A percentile compares a stretch with the other conserved stretches of the same genome.
phyloP scores from a whole-genome alignment of 345 rosid species.

The Mangifera indica region DNA sequence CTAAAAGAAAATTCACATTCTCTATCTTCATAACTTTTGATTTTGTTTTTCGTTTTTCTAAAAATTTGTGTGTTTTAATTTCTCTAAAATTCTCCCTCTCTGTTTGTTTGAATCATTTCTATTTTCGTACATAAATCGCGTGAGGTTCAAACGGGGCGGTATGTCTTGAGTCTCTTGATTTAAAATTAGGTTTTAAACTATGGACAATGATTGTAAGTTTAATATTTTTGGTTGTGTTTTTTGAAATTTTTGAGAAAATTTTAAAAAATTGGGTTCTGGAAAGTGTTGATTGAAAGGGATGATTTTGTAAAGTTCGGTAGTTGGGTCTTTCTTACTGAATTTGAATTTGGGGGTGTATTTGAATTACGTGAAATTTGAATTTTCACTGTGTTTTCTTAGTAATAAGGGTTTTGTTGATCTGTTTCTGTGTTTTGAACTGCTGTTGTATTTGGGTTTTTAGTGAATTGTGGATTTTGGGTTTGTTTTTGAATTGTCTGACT shows the following conservation, averaged over 20 bases:
- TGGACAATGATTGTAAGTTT: background rate
- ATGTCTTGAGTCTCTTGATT: slow-evolving; percentile 35
- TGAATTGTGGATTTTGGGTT: slow-evolving; percentile 19
- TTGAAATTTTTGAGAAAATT: background rate
- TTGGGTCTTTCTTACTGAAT: slow-evolving; percentile 7
- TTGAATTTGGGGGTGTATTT: slow-evolving; percentile 8
- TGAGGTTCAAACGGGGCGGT: slow-evolving; percentile 25
- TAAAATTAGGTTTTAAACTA: slow-evolving; percentile 46
- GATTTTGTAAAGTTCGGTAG: background rate
- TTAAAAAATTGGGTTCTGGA: background rate
- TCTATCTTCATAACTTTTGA: slow-evolving; percentile 24
- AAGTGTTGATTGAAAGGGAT: background rate
- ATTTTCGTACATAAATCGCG: slow-evolving; percentile 18
- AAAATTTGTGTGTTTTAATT: background rate
- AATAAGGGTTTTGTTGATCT: slow-evolving; percentile 7
- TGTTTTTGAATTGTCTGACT: background rate
- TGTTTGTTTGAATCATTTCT: slow-evolving; percentile 5
- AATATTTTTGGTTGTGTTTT: background rate
- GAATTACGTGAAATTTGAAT: slow-evolving; percentile 1
- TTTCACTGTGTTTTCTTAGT: background rate
- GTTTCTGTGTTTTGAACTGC: slow-evolving; percentile 13
- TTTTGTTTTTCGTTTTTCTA: too few relatives aligned
- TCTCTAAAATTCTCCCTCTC: slow-evolving; percentile 2
- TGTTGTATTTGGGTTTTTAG: slow-evolving; percentile 5
- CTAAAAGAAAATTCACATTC: too few relatives aligned